Base-by-base conservation (phyloP, 768 basidiomycete genomes). In the Mycena haematopus region DNA sequence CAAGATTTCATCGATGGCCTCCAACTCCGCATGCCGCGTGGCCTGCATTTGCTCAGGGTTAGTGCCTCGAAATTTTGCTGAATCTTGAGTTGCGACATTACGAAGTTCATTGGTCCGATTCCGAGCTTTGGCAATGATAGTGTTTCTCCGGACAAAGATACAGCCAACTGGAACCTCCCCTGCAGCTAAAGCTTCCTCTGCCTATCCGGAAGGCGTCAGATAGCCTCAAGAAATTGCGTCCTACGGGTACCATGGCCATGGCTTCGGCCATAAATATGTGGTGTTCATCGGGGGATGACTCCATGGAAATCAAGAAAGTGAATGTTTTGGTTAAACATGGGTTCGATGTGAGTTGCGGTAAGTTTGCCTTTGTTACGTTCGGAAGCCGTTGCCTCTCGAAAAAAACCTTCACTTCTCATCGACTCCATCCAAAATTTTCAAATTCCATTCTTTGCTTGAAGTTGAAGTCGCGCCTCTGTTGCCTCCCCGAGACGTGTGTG, bases 151-250 rank as follows among this genome's bases (percentile, higher is more conserved):
- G 10, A 99, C 92, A 68, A 99, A 97, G 9, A 99, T 86, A 68
- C 97, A 98, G 22, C 97, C 97, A 0, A 99, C 96, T 1, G 97
- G 97, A 6, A 99, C 97, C 76, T 99, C 97, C 24, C 85, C 82
- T 1, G 89, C 87, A 31, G 81, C 79, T 27, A 98, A 77, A 5
- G 97, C 97, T 74, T 98, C 93, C 68, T 91, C 86, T 52, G 92
- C 92, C 92, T 92, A 56, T 27, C 21, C 49, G 40, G 63, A 45
- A 35, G 60, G 17, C 24, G 55, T 70, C 45, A 70, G 58, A 65
- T 42, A 54, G 21, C 56, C 22, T 40, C 45, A 35, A 56, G 7
- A 27, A 57, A 55, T 35, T 24, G 47, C 35, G 36, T 29, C 46
- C 54, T 56, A 49, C 5, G 17, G 60, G 63, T 66, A 89, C 95